Evolutionary conservation across 441 rosid genomes (phyloP).

Genomic region (Adansonia gregorii): DNA sequence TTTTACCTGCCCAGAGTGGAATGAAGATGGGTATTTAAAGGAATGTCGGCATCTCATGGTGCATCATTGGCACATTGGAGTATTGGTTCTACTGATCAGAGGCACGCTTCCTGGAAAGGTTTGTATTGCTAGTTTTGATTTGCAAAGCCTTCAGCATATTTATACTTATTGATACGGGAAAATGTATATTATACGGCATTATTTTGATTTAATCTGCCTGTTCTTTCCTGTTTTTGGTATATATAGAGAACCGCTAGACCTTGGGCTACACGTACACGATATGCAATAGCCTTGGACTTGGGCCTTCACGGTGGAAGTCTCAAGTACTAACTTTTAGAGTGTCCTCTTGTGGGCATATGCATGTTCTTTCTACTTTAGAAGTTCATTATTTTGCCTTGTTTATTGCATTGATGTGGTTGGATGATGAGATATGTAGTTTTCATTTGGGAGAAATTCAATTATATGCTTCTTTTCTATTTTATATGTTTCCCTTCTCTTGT

Average conservation of each 20-base stretch:
- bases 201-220: background rate
- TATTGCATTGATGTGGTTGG: background rate
- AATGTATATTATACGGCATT: background rate
- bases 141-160: background rate
- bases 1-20: constrained; percentile 57
- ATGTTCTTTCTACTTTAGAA: background rate
- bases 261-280: background rate
- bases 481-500: background rate
- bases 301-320: background rate
- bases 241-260: background rate
- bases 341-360: background rate
- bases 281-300: background rate
- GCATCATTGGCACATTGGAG: constrained; percentile 78
- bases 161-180: background rate
- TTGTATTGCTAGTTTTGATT: constrained; percentile 30
- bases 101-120: constrained; percentile 96
- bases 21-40: constrained; percentile 73
- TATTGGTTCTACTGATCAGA: constrained; percentile 90
- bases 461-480: background rate
- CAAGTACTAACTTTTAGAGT: background rate
- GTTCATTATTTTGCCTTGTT: background rate
- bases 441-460: background rate
- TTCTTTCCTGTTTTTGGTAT: background rate
- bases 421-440: constrained; percentile 7
- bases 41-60: constrained; percentile 85